Evolutionary conservation across 176 grass and related monocot genomes (phyloP).

Genomic region (Carex pumila): DNA sequence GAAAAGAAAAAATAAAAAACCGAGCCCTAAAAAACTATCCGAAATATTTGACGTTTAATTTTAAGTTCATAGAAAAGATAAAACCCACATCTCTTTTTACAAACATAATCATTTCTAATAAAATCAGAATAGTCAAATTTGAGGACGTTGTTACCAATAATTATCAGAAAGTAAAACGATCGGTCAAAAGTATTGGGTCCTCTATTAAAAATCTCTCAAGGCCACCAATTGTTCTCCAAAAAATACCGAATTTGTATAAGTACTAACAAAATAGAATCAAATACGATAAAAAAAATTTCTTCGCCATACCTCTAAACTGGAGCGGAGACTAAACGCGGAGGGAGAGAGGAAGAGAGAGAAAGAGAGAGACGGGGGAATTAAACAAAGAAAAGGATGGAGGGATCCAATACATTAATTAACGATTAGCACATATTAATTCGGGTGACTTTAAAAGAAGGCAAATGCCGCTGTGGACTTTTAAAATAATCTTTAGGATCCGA

Average conservation of each 20-base stretch:
- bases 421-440: neutral
- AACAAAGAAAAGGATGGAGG: neutral
- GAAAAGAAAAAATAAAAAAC: neutral
- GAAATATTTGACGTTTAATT: neutral
- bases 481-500: neutral
- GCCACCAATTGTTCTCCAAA: neutral
- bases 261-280: neutral
- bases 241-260: neutral
- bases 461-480: neutral
- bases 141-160: neutral
- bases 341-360: neutral
- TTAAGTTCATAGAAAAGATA: neutral
- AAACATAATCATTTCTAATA: neutral
- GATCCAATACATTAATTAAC: conserved; percentile 3
- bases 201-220: neutral
- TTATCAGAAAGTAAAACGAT: neutral
- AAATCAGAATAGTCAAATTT: neutral
- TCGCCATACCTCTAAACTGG: neutral
- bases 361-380: neutral
- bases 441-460: neutral
- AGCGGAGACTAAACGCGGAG: neutral
- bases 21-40: neutral
- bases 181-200: neutral
- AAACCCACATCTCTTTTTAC: neutral
- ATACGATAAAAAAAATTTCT: neutral